Percentiles rank a stretch among this genome's conserved stretches.
phyloP scores from a whole-genome alignment of 2,329 filamentous ascomycete species.

The Fusarium clavum region DNA sequence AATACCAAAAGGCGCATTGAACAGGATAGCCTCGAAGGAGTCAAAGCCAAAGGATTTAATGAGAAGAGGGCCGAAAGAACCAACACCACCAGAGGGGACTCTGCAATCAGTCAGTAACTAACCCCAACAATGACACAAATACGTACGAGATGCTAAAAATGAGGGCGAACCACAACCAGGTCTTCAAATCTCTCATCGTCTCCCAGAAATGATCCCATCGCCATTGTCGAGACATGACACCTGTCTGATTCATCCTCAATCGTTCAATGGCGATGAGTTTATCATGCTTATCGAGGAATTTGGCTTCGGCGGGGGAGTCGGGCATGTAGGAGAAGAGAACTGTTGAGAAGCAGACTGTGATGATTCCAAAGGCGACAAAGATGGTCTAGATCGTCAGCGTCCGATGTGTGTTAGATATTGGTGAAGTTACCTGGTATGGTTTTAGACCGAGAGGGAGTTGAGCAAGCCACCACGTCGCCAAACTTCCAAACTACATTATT shows the following conservation, averaged over 20 bases:
- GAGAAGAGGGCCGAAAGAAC: slow-evolving; percentile 69
- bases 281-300: slow-evolving; percentile 67
- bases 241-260: slow-evolving; percentile 62
- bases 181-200: slow-evolving; percentile 54
- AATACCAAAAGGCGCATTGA: slow-evolving; percentile 70
- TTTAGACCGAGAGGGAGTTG: slow-evolving; percentile 29
- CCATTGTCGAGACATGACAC: slow-evolving; percentile 54
- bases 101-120: slow-evolving; percentile 14
- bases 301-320: slow-evolving; percentile 70
- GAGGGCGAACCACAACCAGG: slow-evolving; percentile 57
- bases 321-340: slow-evolving; percentile 70
- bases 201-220: slow-evolving; percentile 57
- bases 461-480: slow-evolving; percentile 37
- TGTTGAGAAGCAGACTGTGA: slow-evolving; percentile 59
- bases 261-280: slow-evolving; percentile 69
- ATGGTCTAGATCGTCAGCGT: slow-evolving; percentile 31
- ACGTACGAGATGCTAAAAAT: slow-evolving; percentile 62
- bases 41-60: slow-evolving; percentile 68
- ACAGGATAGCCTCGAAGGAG: slow-evolving; percentile 66
- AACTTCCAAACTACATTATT: slow-evolving; percentile 26
- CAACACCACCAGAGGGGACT: slow-evolving; percentile 67
- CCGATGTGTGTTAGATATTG: too few species aligned
- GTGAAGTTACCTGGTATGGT: slow-evolving; percentile 18
- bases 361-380: slow-evolving; percentile 50
- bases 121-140: rapidly evolving